Evolutionary conservation across 768 basidiomycete species (phyloP), one percentile per base, ranked within the genome.

Genomic region (Naganishia kalamii): DNA sequence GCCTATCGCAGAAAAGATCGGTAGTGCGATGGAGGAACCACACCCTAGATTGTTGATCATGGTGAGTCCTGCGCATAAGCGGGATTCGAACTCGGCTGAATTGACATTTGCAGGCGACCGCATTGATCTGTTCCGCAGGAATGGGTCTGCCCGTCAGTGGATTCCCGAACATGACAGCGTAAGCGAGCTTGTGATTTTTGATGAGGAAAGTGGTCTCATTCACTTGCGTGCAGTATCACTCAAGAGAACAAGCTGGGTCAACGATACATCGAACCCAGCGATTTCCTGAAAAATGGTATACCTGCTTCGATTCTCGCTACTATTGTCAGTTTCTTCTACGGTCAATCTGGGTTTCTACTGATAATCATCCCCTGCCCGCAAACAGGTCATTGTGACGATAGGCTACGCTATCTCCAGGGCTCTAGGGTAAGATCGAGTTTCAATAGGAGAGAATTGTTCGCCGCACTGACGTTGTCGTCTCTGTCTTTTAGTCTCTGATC

Each of bases 81-180:
- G 15, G 17, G 66, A 40, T 15, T 52, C 12, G 4, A 27, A 23
- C 21, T 40, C 21, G 21, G 23, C 27, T 15, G 40, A 41, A 75
- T 70, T 23, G 10, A 15, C 12, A 13, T 1, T 40, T 27, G 23
- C 23, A 57, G 54, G 76, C 74, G 1, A 96, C 92, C 35, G 92
- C 85, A 15, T 81, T 97, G 66, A 88, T 96, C 57, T 97, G 94
- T 75, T 93, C 91, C 3, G 82, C 90, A 5, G 96, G 94, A 1
- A 99, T 99, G 96, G 94, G 91, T 12, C 89, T 98, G 84, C 93
- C 94, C 2, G 92, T 98, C 41, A 92, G 90, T 67, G 96, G 96
- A n/a, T 99, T 98, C 82, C 94, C 94, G 0, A 96, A 97, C 77
- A 91, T 96, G 80, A 92, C 91, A 52, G 91, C 92, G 92, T 93